Base-by-base conservation (phyloP, 768 basidiomycete genomes). In the Phaffia australis region DNA sequence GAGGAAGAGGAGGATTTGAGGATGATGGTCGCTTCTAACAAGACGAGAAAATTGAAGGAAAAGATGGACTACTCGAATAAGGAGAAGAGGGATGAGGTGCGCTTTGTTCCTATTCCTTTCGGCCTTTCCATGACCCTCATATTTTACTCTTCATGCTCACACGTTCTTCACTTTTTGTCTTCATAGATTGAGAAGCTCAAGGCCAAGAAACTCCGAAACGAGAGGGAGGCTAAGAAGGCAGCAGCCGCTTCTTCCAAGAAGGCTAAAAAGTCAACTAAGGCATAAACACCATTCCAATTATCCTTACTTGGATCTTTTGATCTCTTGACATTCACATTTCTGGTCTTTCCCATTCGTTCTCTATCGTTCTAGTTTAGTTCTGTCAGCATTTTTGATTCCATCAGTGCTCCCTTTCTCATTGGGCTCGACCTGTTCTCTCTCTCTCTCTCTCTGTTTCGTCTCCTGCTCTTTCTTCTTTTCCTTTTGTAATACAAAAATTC, bases 21-120 rank as follows among this genome's bases (percentile, higher is more conserved):
- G 77, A 94, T 93, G 82, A 94, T 97, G 85, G 82, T 97, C 84
- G 86, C 95, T 85, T 94, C 89, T 79, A 91, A 89, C 77, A 90
- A 88, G 79, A 87, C 94, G 76, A 83, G 85, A 72, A 93, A 93
- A 77, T 77, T 95, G 72, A 94, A 93, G 75, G 89, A 91, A 77
- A 87, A 87, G 78, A 88, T 95, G 83, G 89, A 91, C 78, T 83
- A 88, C 74, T 85, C 85, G 70, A 83, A 93, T 74, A 81, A 82
- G 75, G 88, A 86, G 78, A 85, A 85, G 68, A 80, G 81, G 18
- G 78, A 81, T 29, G 89, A 94, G 87, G 92, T 92, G 75, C 71
- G 85, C 79, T 50, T 23, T 55, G 50, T 32, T 54, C 11, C 35
- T 46, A 25, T 23, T 47, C 50, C 48, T 51, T 30, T 56, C 7